A percentile compares a stretch with the other conserved stretches of the same genome.
Evolutionary conservation across 2,329 filamentous ascomycete species (phyloP).

Genomic region (Chaetomiaceae sp.): DNA sequence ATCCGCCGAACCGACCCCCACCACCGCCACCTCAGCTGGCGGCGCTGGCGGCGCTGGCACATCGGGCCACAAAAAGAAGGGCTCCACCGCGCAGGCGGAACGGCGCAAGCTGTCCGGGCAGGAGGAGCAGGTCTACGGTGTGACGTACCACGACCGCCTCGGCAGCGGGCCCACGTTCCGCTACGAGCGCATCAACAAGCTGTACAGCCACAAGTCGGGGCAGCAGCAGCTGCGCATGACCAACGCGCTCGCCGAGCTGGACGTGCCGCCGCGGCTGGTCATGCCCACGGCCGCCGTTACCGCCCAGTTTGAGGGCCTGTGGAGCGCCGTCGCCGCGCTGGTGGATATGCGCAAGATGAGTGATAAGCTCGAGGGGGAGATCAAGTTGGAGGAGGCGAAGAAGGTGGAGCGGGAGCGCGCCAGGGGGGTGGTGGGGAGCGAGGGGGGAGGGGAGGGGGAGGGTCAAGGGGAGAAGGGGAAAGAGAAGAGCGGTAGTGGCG

Average conservation of each 20-base stretch:
- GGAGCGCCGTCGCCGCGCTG: conserved; percentile 62
- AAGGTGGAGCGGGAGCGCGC: conserved; percentile 49
- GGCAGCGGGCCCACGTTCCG: conserved; percentile 86
- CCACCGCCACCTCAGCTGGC: conserved; percentile 11
- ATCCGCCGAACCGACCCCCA: conserved; percentile 31
- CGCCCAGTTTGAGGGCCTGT: conserved; percentile 65
- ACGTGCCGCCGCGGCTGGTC: conserved; percentile 63
- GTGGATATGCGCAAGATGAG: conserved; percentile 69
- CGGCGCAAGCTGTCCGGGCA: conserved; percentile 68
- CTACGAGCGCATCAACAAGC: conserved; percentile 74
- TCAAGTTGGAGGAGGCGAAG: conserved; percentile 56
- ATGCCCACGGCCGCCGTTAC: conserved; percentile 73
- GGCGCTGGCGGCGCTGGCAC: too few relatives aligned
- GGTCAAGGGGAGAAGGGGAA: neutral
- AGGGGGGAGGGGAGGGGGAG: neutral
- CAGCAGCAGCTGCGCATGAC: conserved; percentile 72
- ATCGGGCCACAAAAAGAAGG: conserved; percentile 49
- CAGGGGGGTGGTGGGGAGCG: conserved; percentile 12
- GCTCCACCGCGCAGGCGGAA: conserved; percentile 42
- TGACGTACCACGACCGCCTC: conserved; percentile 79
- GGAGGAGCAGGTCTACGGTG: conserved; percentile 76
- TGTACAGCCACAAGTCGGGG: conserved; percentile 71
- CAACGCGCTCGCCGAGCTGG: conserved; percentile 66
- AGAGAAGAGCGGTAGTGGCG: neutral
- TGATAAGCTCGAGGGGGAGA: conserved; percentile 72